Percentiles rank a stretch among this genome's conserved stretches.
These are phyloP conservation scores for Protomyces macrosporus DNA, from an alignment of 1,139 yeast genomes.

Conservation along the genomic window DNA sequence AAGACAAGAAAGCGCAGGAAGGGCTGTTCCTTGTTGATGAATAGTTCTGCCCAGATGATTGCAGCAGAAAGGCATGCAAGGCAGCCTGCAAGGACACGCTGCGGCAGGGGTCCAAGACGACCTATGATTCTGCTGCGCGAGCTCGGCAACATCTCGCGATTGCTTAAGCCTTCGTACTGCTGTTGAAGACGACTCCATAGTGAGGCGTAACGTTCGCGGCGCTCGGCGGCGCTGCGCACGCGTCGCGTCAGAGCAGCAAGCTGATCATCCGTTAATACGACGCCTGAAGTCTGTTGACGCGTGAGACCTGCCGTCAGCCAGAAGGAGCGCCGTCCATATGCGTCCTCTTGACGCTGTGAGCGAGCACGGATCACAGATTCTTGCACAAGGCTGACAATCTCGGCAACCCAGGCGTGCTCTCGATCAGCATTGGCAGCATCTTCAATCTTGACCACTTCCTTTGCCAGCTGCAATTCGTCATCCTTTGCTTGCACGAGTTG, in stretches of 20 bases:
- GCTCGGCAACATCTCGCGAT: conserved; percentile 38
- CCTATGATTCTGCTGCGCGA: conserved; percentile 33
- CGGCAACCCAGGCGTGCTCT: conserved; percentile 42
- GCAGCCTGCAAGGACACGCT: conserved; percentile 42
- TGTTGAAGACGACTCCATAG: conserved; percentile 42
- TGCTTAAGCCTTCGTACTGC: conserved; percentile 34
- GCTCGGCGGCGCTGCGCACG: conserved; percentile 33
- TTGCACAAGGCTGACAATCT: conserved; percentile 35
- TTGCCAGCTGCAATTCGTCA: conserved; percentile 58
- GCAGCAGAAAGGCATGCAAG: conserved; percentile 50
- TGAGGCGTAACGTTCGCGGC: conserved; percentile 30
- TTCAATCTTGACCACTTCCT: conserved; percentile 52
- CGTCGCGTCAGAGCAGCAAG: conserved; percentile 34
- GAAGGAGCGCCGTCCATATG: conserved; percentile 30
- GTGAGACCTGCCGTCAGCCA: conserved; percentile 29
- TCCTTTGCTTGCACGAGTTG: conserved; percentile 60
- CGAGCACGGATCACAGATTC: conserved; percentile 16
- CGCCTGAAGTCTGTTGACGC: not conserved
- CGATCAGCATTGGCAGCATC: conserved; percentile 40
- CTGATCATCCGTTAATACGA: conserved; percentile 32
- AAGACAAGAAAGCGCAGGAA: conserved; percentile 2
- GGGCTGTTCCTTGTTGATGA: conserved; percentile 39
- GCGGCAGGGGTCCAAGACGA: conserved; percentile 47
- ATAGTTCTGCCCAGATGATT: conserved; percentile 65
- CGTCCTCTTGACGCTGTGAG: not conserved